Conservation (phyloP, 2,329 filamentous ascomycete species). For the Trichoderma atrobrunneum region DNA sequence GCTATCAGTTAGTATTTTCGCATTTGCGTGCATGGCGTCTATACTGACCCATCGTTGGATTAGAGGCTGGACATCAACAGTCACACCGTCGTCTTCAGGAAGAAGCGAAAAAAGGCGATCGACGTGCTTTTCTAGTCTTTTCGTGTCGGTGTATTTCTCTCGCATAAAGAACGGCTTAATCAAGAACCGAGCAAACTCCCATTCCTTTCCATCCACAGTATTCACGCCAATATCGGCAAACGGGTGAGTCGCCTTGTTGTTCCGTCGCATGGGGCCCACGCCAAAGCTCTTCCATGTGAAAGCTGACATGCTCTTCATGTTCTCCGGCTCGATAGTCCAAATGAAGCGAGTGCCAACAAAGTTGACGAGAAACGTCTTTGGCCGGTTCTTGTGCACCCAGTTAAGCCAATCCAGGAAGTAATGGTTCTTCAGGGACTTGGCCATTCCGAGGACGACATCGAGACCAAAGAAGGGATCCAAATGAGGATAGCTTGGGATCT, state of each 20-base stretch:
- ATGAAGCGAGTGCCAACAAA: neutral
- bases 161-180: neutral
- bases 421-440: neutral
- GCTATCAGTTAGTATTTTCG: too few species aligned
- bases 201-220: neutral
- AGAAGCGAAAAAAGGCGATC: neutral
- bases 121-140: neutral
- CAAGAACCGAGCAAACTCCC: neutral
- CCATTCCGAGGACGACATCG: neutral
- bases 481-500: too few species aligned
- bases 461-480: too few species aligned
- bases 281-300: neutral
- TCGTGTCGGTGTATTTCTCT: neutral
- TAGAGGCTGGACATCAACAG: neutral
- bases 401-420: neutral
- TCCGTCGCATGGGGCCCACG: neutral
- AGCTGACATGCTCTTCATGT: constrained; percentile 4
- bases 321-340: neutral
- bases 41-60: neutral
- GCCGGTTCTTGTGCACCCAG: neutral
- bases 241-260: neutral
- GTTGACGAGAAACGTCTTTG: neutral
- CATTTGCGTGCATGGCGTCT: neutral
- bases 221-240: neutral
- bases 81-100: neutral